Evolutionary conservation across 2,329 filamentous ascomycete genomes (phyloP).

Genomic region (Huntiella moniliformis): DNA sequence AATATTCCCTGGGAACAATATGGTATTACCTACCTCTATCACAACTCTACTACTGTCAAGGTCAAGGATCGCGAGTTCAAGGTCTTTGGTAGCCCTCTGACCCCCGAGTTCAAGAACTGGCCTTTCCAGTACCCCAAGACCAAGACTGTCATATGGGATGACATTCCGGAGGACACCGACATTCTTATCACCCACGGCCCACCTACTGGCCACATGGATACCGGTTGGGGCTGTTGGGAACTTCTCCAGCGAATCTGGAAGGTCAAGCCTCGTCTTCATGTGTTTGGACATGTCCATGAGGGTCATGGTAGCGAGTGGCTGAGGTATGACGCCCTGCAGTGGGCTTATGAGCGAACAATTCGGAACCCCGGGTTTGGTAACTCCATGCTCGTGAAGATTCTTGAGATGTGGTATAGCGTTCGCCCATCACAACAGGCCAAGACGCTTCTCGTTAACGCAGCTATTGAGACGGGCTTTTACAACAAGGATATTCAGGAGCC

Average conservation of each 20-base stretch:
- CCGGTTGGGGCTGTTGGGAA: constrained; percentile 17
- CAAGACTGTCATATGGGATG: constrained; percentile 14
- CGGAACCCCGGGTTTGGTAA: not conserved
- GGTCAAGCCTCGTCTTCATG: constrained; percentile 3
- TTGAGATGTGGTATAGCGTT: not conserved
- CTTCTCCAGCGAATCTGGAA: constrained; percentile 12
- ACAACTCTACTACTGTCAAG: constrained; percentile 28
- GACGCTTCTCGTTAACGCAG: constrained; percentile 7
- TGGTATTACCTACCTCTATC: constrained; percentile 57
- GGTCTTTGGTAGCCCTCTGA: constrained; percentile 16
- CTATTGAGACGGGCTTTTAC: constrained; percentile 4
- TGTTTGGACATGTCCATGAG: constrained; percentile 19
- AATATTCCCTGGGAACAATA: not conserved
- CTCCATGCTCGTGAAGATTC: not conserved
- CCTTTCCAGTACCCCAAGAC: constrained; percentile 23
- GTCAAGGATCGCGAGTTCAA: constrained; percentile 1
- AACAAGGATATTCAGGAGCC: not conserved
- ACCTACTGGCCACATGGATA: constrained; percentile 20
- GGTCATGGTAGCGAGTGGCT: constrained; percentile 50
- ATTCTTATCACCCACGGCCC: constrained; percentile 24
- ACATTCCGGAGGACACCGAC: constrained; percentile 17
- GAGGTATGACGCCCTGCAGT: constrained; percentile 58
- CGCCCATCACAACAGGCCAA: not conserved
- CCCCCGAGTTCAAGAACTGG: constrained; percentile 20
- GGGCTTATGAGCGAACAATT: constrained; percentile 18